Conservation (phyloP, 169 alveolate species). For the Neospora caninum region DNA sequence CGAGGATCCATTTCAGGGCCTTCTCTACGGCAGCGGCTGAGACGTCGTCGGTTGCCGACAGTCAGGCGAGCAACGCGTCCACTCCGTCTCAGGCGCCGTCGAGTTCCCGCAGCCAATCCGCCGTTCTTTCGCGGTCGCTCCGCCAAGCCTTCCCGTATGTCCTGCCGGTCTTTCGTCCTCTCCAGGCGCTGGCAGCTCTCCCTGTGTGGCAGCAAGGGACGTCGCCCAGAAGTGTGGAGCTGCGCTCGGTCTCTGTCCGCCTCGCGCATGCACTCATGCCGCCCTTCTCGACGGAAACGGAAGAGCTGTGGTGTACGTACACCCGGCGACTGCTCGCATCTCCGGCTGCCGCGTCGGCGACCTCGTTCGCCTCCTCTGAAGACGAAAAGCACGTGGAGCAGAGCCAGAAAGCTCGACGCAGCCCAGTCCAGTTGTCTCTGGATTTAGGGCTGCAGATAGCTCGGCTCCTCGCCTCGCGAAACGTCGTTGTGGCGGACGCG, state of each 20-base stretch:
- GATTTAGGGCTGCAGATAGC: background rate
- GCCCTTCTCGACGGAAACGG: slow-evolving; percentile 12
- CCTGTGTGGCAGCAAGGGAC: background rate
- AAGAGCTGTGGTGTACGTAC: slow-evolving; percentile 33
- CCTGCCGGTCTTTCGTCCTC: slow-evolving; percentile 10
- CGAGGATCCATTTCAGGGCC: background rate
- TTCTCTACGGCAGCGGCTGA: background rate
- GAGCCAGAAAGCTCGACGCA: background rate
- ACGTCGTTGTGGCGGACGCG: background rate
- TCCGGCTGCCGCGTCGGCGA: background rate
- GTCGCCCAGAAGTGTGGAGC: background rate
- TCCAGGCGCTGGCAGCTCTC: background rate
- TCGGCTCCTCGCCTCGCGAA: slow-evolving; percentile 13
- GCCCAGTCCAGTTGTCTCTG: background rate
- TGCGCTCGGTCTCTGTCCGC: slow-evolving; percentile 17
- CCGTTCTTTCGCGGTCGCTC: background rate
- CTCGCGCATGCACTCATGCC: slow-evolving; percentile 32
- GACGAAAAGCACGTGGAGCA: background rate
- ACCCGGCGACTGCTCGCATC: slow-evolving; percentile 30
- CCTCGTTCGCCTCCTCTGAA: background rate
- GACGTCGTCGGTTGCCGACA: background rate
- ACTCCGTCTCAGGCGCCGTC: background rate
- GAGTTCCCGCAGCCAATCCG: background rate
- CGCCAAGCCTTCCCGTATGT: slow-evolving; percentile 30
- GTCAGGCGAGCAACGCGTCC: no score